phyloP scores from a whole-genome alignment of 305 asterid genomes.

The Fraxinus ornus region DNA sequence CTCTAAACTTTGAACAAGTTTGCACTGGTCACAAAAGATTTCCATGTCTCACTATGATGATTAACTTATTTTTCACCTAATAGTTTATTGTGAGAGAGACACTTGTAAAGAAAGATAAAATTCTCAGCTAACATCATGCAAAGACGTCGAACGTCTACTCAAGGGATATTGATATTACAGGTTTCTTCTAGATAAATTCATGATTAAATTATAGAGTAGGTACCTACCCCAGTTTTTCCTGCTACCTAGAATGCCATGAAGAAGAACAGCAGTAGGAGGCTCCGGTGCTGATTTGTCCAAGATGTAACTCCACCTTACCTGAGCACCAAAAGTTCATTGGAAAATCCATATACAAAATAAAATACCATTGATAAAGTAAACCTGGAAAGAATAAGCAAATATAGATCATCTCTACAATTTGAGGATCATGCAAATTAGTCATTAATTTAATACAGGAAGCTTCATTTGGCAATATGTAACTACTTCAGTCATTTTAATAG shows the following conservation, averaged over 20 bases:
- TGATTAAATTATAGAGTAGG: constrained; percentile 25
- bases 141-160: background rate
- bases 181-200: constrained; percentile 15
- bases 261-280: constrained; percentile 95
- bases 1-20: background rate
- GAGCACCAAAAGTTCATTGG: constrained; percentile 31
- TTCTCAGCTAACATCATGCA: background rate
- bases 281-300: constrained; percentile 63
- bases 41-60: background rate
- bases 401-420: background rate
- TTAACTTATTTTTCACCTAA: background rate
- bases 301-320: constrained; percentile 97
- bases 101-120: background rate
- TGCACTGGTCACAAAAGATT: background rate
- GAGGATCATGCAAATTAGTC: background rate
- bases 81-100: background rate
- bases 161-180: background rate
- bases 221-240: constrained; percentile 92
- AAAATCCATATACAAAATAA: constrained; percentile 6
- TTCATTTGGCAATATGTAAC: background rate
- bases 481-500: background rate
- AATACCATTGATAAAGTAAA: constrained; percentile 7
- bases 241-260: constrained; percentile 97
- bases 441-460: constrained; percentile 8
- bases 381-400: background rate